Conservation (phyloP, 2,329 filamentous ascomycete genomes). For the Neopestalotiopsis sp. region DNA sequence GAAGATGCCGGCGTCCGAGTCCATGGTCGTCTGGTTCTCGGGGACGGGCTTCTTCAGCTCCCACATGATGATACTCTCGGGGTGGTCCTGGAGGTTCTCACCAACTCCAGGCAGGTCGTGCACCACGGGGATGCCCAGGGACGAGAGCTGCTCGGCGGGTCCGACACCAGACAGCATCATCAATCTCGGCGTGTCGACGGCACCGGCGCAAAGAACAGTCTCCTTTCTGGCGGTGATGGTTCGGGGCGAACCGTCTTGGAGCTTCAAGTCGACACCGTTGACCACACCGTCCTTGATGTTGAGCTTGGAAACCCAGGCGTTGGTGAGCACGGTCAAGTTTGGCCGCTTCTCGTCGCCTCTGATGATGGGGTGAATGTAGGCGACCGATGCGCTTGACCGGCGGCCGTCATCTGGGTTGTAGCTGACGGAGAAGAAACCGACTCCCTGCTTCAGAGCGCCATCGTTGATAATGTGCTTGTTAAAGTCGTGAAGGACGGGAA, state of each 20-base stretch:
- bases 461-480: constrained; percentile 80
- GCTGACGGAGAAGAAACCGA: constrained; percentile 89
- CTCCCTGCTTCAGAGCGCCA: constrained; percentile 75
- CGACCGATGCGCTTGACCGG: constrained; percentile 85
- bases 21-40: constrained; percentile 84
- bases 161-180: constrained; percentile 65
- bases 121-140: constrained; percentile 61
- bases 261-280: constrained; percentile 72
- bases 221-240: constrained; percentile 72
- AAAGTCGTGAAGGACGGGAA: constrained; percentile 85
- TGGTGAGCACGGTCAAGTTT: constrained; percentile 85
- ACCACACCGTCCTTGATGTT: constrained; percentile 74
- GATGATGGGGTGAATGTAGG: constrained; percentile 91
- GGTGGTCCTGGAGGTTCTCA: constrained; percentile 66
- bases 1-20: constrained; percentile 89
- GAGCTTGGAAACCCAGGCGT: constrained; percentile 85
- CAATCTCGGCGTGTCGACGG: constrained; percentile 79
- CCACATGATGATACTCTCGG: constrained; percentile 69
- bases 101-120: constrained; percentile 65
- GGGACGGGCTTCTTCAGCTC: constrained; percentile 82
- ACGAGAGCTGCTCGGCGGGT: constrained; percentile 57
- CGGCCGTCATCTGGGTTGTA: constrained; percentile 90
- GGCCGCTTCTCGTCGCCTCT: constrained; percentile 81
- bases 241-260: constrained; percentile 57
- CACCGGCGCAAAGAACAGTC: constrained; percentile 80